These are phyloP conservation scores for Podila verticillata DNA, from an alignment of 192 early-diverging fungal genomes.

Conservation along the genomic window DNA sequence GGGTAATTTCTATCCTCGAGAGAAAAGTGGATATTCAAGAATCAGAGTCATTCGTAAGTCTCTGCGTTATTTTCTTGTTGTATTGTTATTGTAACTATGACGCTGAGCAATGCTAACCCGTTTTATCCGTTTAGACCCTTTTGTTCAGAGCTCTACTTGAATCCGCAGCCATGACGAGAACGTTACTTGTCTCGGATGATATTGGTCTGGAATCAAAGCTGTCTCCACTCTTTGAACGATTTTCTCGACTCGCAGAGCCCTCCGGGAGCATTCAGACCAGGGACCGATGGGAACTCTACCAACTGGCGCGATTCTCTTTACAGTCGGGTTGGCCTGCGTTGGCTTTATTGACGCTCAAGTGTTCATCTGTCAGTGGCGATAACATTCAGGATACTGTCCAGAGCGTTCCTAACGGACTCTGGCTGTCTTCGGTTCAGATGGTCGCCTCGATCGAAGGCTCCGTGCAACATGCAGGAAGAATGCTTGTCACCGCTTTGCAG, in stretches of 20 bases:
- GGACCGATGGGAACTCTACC: constrained; percentile 50
- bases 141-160: constrained; percentile 27
- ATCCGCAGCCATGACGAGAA: neutral
- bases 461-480: constrained; percentile 2
- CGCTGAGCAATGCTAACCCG: too few relatives aligned
- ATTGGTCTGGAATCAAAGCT: constrained; percentile 16
- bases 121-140: constrained; percentile 7
- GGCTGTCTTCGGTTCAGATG: constrained; percentile 21
- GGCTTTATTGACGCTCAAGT: constrained; percentile 15
- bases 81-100: neutral
- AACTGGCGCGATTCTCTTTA: constrained; percentile 26
- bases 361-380: neutral
- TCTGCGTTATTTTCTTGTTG: neutral
- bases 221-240: constrained; percentile 18
- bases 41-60: constrained; percentile 29
- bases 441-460: constrained; percentile 33
- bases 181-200: neutral
- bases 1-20: constrained; percentile 6
- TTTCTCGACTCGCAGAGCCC: constrained; percentile 10
- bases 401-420: constrained; percentile 20
- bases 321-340: constrained; percentile 43
- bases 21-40: constrained; percentile 3
- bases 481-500: neutral
- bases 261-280: neutral
- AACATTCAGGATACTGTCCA: constrained; percentile 20